Evolutionary conservation across 805 yeast species (phyloP).

Genomic region (Nakazawaea siamensis): DNA sequence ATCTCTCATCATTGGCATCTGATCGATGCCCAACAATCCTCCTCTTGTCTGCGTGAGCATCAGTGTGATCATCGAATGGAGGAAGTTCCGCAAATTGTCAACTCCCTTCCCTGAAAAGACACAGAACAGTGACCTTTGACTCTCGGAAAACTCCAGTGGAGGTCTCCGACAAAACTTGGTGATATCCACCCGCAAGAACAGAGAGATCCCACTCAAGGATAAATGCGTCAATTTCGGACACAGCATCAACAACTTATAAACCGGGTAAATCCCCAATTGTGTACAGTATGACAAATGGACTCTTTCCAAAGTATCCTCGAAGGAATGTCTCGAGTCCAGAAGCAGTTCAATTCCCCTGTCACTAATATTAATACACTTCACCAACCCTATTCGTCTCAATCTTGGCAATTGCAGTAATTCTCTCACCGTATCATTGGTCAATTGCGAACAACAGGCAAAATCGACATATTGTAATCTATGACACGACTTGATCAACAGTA

Average conservation of each 20-base stretch:
- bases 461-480: slow-evolving; percentile 87
- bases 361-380: slow-evolving; percentile 81
- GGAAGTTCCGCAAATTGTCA: slow-evolving; percentile 58
- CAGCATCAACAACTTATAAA: slow-evolving; percentile 60
- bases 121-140: slow-evolving; percentile 80
- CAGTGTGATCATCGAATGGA: slow-evolving; percentile 29
- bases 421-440: slow-evolving; percentile 74
- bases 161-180: slow-evolving; percentile 85
- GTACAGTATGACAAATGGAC: slow-evolving; percentile 91
- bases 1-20: slow-evolving; percentile 4
- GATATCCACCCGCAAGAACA: slow-evolving; percentile 82
- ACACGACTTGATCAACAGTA: slow-evolving; percentile 64
- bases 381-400: slow-evolving; percentile 85
- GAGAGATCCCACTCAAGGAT: slow-evolving; percentile 83
- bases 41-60: slow-evolving; percentile 5
- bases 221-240: slow-evolving; percentile 87
- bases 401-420: slow-evolving; percentile 73
- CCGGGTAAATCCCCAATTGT: slow-evolving; percentile 69
- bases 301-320: slow-evolving; percentile 79
- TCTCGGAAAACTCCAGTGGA: slow-evolving; percentile 83
- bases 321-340: slow-evolving; percentile 54
- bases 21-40: slow-evolving; percentile 3
- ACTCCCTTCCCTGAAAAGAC: slow-evolving; percentile 93
- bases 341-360: slow-evolving; percentile 72
- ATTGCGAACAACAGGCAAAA: slow-evolving; percentile 86